These are phyloP conservation scores for Adiantum capillusveneris DNA, from an alignment of 75 land plant genomes.

Conservation along the genomic window DNA sequence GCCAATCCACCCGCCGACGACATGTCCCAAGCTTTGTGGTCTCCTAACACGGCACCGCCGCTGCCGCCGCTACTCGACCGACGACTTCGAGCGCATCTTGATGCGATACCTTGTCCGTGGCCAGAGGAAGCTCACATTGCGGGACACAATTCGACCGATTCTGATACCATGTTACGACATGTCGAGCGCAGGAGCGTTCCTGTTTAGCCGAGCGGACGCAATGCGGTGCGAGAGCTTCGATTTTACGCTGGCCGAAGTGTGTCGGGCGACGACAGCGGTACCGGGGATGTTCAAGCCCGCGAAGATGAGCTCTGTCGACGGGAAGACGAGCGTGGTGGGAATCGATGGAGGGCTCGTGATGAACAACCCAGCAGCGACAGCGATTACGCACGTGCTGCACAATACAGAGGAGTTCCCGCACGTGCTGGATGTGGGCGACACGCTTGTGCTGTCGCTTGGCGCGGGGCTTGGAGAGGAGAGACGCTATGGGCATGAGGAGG, in stretches of 20 bases:
- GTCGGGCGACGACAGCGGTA: constrained; percentile 86
- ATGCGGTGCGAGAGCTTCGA: constrained; percentile 58
- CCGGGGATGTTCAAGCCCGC: constrained; percentile 59
- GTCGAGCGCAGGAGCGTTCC: constrained; percentile 63
- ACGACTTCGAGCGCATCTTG: constrained; percentile 40
- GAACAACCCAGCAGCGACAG: constrained; percentile 93
- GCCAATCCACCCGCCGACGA: constrained; percentile 8
- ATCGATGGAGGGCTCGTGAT: constrained; percentile 88
- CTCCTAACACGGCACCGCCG: too few relatives aligned
- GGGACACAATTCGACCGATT: constrained; percentile 73
- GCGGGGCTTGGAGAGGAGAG: constrained; percentile 41
- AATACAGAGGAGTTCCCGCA: constrained; percentile 74
- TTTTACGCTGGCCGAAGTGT: constrained; percentile 72
- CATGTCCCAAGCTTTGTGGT: constrained; percentile 8
- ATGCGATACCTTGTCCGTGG: constrained; percentile 28
- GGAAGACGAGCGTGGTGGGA: constrained; percentile 62
- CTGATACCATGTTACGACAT: constrained; percentile 94
- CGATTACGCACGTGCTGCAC: constrained; percentile 85
- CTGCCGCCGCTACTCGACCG: constrained; percentile 33
- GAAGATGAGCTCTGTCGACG: constrained; percentile 54
- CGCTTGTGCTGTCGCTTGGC: constrained; percentile 78
- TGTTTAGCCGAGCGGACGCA: constrained; percentile 85
- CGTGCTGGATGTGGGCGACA: constrained; percentile 63
- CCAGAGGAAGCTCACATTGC: constrained; percentile 46
- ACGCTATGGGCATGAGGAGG: background rate